These are phyloP conservation scores for Avena insularis DNA, from an alignment of 176 grass and related monocot genomes.

Conservation along the genomic window DNA sequence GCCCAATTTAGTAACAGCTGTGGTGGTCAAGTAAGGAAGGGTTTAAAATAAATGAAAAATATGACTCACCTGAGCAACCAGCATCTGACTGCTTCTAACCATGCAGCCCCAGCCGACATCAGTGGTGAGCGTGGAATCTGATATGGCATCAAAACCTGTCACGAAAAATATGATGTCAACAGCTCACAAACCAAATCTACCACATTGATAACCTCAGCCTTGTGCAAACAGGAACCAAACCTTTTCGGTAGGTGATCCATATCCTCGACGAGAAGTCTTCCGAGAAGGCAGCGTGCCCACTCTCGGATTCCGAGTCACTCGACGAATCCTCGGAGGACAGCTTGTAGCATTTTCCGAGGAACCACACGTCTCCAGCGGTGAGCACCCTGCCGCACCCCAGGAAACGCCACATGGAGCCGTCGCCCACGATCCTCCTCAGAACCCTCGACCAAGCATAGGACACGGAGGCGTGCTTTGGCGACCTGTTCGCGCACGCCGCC, in stretches of 20 bases:
- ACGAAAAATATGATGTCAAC: not conserved
- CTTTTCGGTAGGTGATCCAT: constrained; percentile 99
- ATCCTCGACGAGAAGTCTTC: constrained; percentile 90
- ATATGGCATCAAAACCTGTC: constrained; percentile 76
- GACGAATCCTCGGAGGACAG: constrained; percentile 55
- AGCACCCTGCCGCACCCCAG: constrained; percentile 59
- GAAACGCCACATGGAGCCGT: constrained; percentile 77
- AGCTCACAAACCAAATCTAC: not conserved
- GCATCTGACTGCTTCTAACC: constrained; percentile 99
- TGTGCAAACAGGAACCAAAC: constrained; percentile 41
- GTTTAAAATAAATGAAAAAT: not conserved
- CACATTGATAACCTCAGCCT: not conserved
- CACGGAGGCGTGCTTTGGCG: constrained; percentile 38
- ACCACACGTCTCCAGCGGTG: constrained; percentile 67
- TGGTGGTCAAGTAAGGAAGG: not conserved
- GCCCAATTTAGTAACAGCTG: constrained; percentile 13
- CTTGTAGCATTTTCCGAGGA: constrained; percentile 91
- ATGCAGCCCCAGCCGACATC: constrained; percentile 98
- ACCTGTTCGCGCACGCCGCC: constrained; percentile 24
- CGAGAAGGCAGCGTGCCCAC: constrained; percentile 53
- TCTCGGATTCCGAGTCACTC: constrained; percentile 30
- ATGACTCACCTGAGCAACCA: constrained; percentile 75
- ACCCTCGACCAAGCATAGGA: constrained; percentile 77
- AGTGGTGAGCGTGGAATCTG: constrained; percentile 72
- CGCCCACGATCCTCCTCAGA: constrained; percentile 67